Base-by-base conservation (phyloP, 257 asterid genomes). In the Orobanche coerulescens region DNA sequence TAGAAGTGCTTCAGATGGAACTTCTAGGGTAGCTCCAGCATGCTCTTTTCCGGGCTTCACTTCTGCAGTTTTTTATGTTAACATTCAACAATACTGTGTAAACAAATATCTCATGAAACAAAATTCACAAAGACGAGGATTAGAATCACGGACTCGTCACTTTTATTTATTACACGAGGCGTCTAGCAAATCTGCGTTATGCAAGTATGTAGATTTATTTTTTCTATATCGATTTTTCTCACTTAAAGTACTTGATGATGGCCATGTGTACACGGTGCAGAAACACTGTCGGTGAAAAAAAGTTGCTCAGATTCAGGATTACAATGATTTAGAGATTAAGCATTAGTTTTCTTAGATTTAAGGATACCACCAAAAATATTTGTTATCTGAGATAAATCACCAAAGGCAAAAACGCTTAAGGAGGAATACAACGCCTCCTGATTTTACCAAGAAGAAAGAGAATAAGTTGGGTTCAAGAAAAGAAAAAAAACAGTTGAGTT, bases 11-110 rank as follows among this genome's bases (percentile, higher is more conserved):
- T 91, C 98, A 4, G 95, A 83, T 34, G 98, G 96, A 64, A 82
- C 40, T 73, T 91, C 98, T 11, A 91, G 79, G 2, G 96, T 91
- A 10, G 88, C 98, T 69, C 94, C 90, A 0, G 83, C 92, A 57
- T 91, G 94, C 54, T 79, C 84, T 72, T 73, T 82, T 25, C 73
- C 85, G 24, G 94, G 87, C 82, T 83, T 88, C 67, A 91, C 87
- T 65, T 76, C 97, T 90, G 83, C 81, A 61, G 16, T 31, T 62
- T 43, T 51, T 28, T n/a, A 57, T 20, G 67, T 34, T 11, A 70
- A 60, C 7, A 53, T n/a, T 5, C 26, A n/a, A 20, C 22, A 55
- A 57, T 1, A 36, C 3, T 40, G 15, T 33, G 23, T 5, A 36
- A 44, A 39, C 10, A 16, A 31, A 11, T 19, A 65, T 15, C 58